Base-by-base conservation (phyloP, 164 flowering plant genomes). In the Akebia trifoliata region DNA sequence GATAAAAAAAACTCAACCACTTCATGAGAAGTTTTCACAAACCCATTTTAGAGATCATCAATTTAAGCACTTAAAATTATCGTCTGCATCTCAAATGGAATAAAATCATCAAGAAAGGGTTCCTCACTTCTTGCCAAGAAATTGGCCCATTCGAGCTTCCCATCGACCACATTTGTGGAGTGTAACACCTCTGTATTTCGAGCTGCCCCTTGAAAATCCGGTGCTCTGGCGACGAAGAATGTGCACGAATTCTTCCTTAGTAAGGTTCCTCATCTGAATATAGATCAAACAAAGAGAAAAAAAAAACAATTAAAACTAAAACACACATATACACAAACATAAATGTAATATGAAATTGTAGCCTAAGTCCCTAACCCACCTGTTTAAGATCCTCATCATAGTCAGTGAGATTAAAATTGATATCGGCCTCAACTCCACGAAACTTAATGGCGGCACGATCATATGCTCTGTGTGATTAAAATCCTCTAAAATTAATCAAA, bases 141-240 rank as follows among this genome's bases (percentile, higher is more conserved):
- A 65, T 43, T 77, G 84, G 17, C 84, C 81, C 78, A 77, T 77
- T 30, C 81, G 60, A 62, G 81, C 84, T 59, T 80, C 84, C 84
- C 84, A 80, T 11, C 78, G 63, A 34, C 84, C 84, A 50, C 81
- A 75, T 62, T 80, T 80, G 66, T 80, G 84, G 62, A 80, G 59
- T 6, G 81, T 77, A 29, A 80, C 84, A 14, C 81, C 84, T 60
- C 80, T 57, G 29, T 26, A 56, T 30, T 38, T 56, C 6, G 59
- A 56, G 24, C 59, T 56, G 29, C 59, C 59, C 6, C 47, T 40
- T 2, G 26, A 49, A 56, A 17, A 56, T 3, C 59, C 59, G 9
- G 47, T 56, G 18, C 47, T 56, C 42, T 56, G 46, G 8, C 47
- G 47, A n/a, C 59, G 59, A 28, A 56, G 49, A 4, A 56, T 49